A percentile compares a stretch with the other conserved stretches of the same genome.
These are phyloP conservation scores for Lachnellula willkommii DNA, from an alignment of 2,329 filamentous ascomycete genomes.

Conservation along the genomic window DNA sequence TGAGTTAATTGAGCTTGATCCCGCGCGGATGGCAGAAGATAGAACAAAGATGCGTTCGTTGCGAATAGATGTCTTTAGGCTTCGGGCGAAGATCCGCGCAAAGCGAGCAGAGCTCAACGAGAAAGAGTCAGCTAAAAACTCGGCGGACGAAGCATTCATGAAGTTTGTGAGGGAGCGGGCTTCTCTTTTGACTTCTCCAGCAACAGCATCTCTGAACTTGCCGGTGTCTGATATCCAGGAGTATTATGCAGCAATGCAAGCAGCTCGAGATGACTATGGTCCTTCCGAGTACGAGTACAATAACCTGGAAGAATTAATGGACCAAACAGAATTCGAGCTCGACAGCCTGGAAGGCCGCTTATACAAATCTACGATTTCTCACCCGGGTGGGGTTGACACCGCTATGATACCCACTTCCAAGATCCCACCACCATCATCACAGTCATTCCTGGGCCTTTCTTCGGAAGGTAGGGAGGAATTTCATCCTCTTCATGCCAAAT, in stretches of 20 bases:
- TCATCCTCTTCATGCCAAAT: conserved; percentile 8
- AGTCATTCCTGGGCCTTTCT: background rate
- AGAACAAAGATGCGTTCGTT: conserved; percentile 1
- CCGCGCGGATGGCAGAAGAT: background rate
- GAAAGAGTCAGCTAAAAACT: conserved; percentile 3
- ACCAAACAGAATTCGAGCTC: conserved; percentile 13
- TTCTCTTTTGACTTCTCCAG: background rate
- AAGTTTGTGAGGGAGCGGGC: conserved; percentile 6
- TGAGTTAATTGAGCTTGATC: too few species aligned
- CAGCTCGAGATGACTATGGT: conserved; percentile 17
- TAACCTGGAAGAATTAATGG: conserved; percentile 10
- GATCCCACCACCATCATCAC: background rate
- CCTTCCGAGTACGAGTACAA: conserved; percentile 14
- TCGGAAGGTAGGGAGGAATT: conserved; percentile 1
- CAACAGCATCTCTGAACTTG: background rate
- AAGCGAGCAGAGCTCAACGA: conserved; percentile 8
- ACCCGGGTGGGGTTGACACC: too few species aligned
- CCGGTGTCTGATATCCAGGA: background rate
- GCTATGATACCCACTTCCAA: background rate
- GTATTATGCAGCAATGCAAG: conserved; percentile 7
- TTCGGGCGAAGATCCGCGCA: background rate
- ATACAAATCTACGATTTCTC: background rate
- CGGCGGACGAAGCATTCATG: conserved; percentile 14
- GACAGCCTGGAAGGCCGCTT: conserved; percentile 9
- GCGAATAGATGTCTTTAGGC: conserved; percentile 1